A percentile compares a stretch with the other conserved stretches of the same genome.
These are phyloP conservation scores for Cryphonectria naterciae DNA, from an alignment of 2,329 filamentous ascomycete species.

Conservation along the genomic window DNA sequence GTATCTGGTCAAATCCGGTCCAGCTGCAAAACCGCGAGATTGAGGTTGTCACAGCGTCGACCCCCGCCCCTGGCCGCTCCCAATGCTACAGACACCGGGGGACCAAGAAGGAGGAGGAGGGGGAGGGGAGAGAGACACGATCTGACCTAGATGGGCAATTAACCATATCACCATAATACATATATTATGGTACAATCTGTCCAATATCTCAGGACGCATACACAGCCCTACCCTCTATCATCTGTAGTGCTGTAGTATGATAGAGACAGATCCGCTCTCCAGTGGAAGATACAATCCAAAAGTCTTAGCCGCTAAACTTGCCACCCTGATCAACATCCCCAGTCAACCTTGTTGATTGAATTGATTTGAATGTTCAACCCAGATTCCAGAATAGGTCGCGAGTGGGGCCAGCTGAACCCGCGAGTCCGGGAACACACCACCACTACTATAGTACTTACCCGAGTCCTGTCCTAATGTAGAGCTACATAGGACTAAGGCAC, in stretches of 20 bases:
- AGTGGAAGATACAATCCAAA: not conserved
- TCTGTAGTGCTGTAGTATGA: not conserved
- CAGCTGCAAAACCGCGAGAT: not conserved
- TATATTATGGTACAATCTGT: not conserved
- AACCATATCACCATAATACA: not conserved
- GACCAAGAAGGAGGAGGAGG: not conserved
- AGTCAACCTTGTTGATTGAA: not conserved
- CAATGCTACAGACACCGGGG: not conserved
- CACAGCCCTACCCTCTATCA: not conserved
- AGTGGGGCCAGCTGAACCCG: conserved; percentile 9
- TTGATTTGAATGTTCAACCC: not conserved
- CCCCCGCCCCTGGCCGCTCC: not conserved
- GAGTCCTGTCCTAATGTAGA: not conserved
- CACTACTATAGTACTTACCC: not conserved
- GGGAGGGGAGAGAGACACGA: not conserved
- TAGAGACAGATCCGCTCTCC: not conserved
- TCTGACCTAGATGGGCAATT: not conserved
- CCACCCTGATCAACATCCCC: not conserved
- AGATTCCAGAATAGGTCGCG: not conserved
- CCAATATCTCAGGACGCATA: not conserved
- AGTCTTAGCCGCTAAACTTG: not conserved
- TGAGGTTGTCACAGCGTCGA: not conserved
- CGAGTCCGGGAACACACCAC: not conserved
- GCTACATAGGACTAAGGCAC: not conserved
- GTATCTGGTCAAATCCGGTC: not conserved